phyloP scores from a whole-genome alignment of 768 basidiomycete species.

The Tremella fuciformis region DNA sequence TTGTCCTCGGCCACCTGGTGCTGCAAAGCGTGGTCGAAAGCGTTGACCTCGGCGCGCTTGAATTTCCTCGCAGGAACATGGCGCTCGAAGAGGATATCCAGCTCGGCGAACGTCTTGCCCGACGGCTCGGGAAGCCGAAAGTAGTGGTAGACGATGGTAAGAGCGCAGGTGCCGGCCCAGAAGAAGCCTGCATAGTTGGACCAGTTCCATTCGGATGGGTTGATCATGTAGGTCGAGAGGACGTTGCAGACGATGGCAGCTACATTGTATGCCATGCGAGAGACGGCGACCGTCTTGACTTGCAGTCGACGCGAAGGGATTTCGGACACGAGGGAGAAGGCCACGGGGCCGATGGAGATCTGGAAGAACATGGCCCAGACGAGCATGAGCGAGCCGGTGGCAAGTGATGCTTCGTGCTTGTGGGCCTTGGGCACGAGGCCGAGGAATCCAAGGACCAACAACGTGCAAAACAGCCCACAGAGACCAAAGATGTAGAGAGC shows the following conservation, averaged over 20 bases:
- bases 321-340: not conserved
- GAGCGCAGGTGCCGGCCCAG: conserved; percentile 32
- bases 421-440: conserved; percentile 36
- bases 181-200: conserved; percentile 39
- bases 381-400: not conserved
- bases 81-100: conserved; percentile 51
- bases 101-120: conserved; percentile 47
- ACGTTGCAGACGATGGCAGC: too few relatives aligned
- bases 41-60: too few relatives aligned
- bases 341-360: not conserved
- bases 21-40: too few relatives aligned
- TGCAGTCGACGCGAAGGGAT: not conserved
- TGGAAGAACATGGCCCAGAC: not conserved
- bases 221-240: conserved; percentile 44
- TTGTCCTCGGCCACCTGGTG: too few relatives aligned
- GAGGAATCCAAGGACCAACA: conserved; percentile 31
- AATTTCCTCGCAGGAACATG: conserved; percentile 45
- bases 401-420: conserved; percentile 16
- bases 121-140: conserved; percentile 49
- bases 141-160: conserved; percentile 27
- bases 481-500: conserved; percentile 44
- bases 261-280: too few relatives aligned
- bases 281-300: too few relatives aligned
- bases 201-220: conserved; percentile 33
- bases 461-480: conserved; percentile 26